Conservation (phyloP, 2,329 filamentous ascomycete genomes). For the Aspergillus fijiensis region DNA sequence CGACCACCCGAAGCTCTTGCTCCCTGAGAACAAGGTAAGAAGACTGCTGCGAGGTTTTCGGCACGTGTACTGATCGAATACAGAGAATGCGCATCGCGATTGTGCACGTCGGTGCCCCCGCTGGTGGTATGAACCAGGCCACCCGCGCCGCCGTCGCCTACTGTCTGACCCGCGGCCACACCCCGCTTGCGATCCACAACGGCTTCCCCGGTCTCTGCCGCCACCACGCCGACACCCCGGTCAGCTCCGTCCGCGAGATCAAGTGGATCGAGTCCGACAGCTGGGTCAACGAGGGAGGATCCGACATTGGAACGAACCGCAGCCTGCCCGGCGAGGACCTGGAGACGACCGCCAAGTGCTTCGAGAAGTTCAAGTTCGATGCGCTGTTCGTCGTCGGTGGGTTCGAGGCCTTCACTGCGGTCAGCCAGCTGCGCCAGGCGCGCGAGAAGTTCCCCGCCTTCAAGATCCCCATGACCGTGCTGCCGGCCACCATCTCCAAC, state of each 20-base stretch:
- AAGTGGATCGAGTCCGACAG: constrained; percentile 91
- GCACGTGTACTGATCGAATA: constrained; percentile 28
- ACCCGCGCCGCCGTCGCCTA: constrained; percentile 91
- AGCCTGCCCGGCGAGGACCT: constrained; percentile 87
- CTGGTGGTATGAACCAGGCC: constrained; percentile 97
- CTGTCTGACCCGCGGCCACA: constrained; percentile 88
- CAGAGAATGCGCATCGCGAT: constrained; percentile 91
- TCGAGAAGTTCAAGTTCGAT: constrained; percentile 85
- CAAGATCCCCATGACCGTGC: constrained; percentile 85
- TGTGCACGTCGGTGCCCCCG: constrained; percentile 93
- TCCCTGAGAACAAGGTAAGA: constrained; percentile 70
- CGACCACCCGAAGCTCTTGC: constrained; percentile 65
- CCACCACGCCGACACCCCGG: constrained; percentile 79
- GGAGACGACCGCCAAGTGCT: constrained; percentile 75
- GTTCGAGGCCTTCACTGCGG: constrained; percentile 92
- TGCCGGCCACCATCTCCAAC: constrained; percentile 98
- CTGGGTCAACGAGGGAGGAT: constrained; percentile 96
- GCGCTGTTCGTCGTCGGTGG: constrained; percentile 89
- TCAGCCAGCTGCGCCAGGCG: constrained; percentile 82
- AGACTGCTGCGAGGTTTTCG: too few species aligned
- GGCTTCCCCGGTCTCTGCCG: constrained; percentile 92
- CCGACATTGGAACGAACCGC: constrained; percentile 96
- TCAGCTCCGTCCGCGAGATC: constrained; percentile 80
- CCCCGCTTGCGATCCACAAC: constrained; percentile 89
- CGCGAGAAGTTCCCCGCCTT: constrained; percentile 76